phyloP scores from a whole-genome alignment of 176 grass and related monocot species.

The Pharus latifolius region DNA sequence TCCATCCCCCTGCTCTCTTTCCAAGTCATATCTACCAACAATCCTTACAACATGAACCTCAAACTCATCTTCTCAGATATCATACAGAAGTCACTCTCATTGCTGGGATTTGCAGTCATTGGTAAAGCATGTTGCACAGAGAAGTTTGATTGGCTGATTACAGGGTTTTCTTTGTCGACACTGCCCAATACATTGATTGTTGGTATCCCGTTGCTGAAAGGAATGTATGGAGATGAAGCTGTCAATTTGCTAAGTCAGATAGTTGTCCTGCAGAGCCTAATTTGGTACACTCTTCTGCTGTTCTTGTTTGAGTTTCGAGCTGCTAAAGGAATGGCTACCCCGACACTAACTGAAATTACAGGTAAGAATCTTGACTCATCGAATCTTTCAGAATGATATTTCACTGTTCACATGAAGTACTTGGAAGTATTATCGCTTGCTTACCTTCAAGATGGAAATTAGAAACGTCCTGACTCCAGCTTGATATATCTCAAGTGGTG shows the following conservation, averaged over 20 bases:
- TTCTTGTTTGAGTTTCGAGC: slow-evolving; percentile 65
- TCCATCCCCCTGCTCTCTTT: slow-evolving; percentile 93
- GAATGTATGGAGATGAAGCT: slow-evolving; percentile 88
- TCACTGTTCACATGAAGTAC: neutral
- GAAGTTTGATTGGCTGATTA: slow-evolving; percentile 75
- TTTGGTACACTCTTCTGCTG: slow-evolving; percentile 75
- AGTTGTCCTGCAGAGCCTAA: slow-evolving; percentile 83
- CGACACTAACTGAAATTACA: slow-evolving; percentile 41
- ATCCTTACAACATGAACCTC: slow-evolving; percentile 76
- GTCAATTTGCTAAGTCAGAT: slow-evolving; percentile 70
- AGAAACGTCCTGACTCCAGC: neutral
- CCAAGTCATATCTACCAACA: slow-evolving; percentile 79
- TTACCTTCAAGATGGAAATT: neutral
- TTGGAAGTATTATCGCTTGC: neutral
- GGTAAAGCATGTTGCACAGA: slow-evolving; percentile 36
- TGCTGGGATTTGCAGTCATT: slow-evolving; percentile 36
- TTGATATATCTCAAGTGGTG: neutral
- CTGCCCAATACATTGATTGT: slow-evolving; percentile 89
- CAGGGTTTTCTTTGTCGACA: slow-evolving; percentile 76
- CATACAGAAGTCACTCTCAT: slow-evolving; percentile 55
- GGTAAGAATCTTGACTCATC: slow-evolving; percentile 45
- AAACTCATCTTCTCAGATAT: slow-evolving; percentile 74
- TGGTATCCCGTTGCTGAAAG: slow-evolving; percentile 83
- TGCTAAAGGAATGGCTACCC: slow-evolving; percentile 23
- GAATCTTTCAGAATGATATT: neutral